A percentile compares a stretch with the other conserved stretches of the same genome.
Conservation (phyloP, 2,329 filamentous ascomycete species). For the Alternaria novae-zelandiae region DNA sequence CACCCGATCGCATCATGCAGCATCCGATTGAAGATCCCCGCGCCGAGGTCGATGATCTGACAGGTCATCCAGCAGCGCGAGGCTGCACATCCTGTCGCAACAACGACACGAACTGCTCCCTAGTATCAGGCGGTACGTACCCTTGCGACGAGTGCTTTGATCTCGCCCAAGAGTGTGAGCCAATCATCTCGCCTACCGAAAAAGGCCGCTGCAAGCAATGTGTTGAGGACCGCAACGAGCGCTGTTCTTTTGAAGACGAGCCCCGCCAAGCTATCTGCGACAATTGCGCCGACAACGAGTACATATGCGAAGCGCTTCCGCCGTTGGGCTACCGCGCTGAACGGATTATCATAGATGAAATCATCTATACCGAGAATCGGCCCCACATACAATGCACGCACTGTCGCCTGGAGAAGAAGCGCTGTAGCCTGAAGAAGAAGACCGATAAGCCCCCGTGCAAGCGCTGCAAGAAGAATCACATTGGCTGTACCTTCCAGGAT, state of each 20-base stretch:
- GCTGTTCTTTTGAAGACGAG: slow-evolving; percentile 32
- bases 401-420: slow-evolving; percentile 36
- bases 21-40: slow-evolving; percentile 31
- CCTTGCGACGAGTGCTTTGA: slow-evolving; percentile 29
- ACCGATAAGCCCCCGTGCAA: slow-evolving; percentile 41
- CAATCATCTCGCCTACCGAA: slow-evolving; percentile 35
- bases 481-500: slow-evolving; percentile 42
- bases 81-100: slow-evolving; percentile 45
- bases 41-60: slow-evolving; percentile 32
- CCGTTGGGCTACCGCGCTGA: slow-evolving; percentile 22
- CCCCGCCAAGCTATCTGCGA: slow-evolving; percentile 26
- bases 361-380: slow-evolving; percentile 25
- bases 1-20: slow-evolving; percentile 18
- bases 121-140: slow-evolving; percentile 37
- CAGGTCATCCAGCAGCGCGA: slow-evolving; percentile 41
- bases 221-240: slow-evolving; percentile 7
- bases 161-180: slow-evolving; percentile 37
- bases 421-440: slow-evolving; percentile 42
- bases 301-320: slow-evolving; percentile 21
- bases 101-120: slow-evolving; percentile 29
- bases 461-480: slow-evolving; percentile 31
- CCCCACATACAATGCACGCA: slow-evolving; percentile 31
- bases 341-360: slow-evolving; percentile 27
- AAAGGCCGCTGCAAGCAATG: slow-evolving; percentile 46
- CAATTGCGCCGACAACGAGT: slow-evolving; percentile 20